These are phyloP conservation scores for Macrophomina tecta DNA, from an alignment of 2,329 filamentous ascomycete species.

Conservation along the genomic window DNA sequence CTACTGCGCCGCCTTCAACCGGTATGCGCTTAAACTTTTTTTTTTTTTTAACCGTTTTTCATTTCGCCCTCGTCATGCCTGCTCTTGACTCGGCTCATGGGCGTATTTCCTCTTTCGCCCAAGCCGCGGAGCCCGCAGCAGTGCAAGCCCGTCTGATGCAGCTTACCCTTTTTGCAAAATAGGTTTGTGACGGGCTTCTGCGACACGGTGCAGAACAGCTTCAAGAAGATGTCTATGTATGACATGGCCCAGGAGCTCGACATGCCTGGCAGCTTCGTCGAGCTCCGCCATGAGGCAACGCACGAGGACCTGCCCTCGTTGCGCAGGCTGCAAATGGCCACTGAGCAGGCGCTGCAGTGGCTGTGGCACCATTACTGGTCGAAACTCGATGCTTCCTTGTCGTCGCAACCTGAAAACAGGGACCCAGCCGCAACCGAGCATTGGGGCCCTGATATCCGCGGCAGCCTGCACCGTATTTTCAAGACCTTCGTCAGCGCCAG, in stretches of 20 bases:
- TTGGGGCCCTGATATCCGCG: not conserved
- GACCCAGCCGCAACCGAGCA: not conserved
- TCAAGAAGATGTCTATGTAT: conserved; percentile 73
- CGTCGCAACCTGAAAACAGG: conserved; percentile 21
- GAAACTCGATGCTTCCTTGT: conserved; percentile 48
- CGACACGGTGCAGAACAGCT: conserved; percentile 72
- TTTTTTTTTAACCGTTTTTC: not conserved
- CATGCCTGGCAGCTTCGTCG: conserved; percentile 80
- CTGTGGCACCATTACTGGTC: conserved; percentile 90
- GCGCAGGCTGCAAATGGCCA: conserved; percentile 72
- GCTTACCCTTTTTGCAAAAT: not conserved
- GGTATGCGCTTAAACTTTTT: conserved; percentile 56
- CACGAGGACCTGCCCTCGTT: conserved; percentile 86
- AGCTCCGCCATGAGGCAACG: conserved; percentile 86
- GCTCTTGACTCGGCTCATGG: conserved; percentile 8
- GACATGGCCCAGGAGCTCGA: conserved; percentile 71
- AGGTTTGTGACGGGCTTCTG: conserved; percentile 83
- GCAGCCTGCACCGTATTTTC: conserved; percentile 19
- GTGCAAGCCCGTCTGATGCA: conserved; percentile 1
- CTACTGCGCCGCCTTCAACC: conserved; percentile 76
- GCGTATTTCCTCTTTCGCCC: conserved; percentile 8
- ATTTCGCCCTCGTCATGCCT: conserved; percentile 7
- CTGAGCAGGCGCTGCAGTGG: conserved; percentile 76
- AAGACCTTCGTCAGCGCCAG: conserved; percentile 20
- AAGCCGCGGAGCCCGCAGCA: conserved; percentile 5